Evolutionary conservation across 208 protist genomes (phyloP).

Genomic region (Acanthamoeba rhysodes): DNA sequence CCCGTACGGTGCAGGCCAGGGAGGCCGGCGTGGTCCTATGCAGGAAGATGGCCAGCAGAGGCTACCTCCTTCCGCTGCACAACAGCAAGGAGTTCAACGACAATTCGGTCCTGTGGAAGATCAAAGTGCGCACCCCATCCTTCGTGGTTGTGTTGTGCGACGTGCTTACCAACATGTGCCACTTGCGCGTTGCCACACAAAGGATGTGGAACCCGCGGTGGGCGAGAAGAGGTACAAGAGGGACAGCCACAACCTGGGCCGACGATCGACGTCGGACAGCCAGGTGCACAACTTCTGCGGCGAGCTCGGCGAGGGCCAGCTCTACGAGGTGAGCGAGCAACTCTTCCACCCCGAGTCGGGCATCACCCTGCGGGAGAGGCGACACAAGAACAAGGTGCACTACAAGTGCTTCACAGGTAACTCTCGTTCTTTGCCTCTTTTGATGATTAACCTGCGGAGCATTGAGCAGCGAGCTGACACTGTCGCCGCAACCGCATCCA

Average conservation of each 20-base stretch:
- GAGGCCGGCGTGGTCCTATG: slow-evolving; percentile 17
- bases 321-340: slow-evolving; percentile 38
- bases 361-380: background rate
- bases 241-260: slow-evolving; percentile 18
- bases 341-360: slow-evolving; percentile 22
- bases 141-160: background rate
- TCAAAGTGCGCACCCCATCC: background rate
- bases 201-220: background rate
- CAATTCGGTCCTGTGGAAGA: slow-evolving; percentile 61
- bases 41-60: slow-evolving; percentile 24
- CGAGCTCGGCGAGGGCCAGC: slow-evolving; percentile 13
- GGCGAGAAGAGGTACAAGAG: background rate
- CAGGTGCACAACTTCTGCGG: slow-evolving; percentile 16
- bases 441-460: too few relatives aligned
- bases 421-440: background rate
- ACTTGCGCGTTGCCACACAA: background rate
- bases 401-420: slow-evolving; percentile 64
- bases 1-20: background rate
- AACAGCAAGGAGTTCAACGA: slow-evolving; percentile 49
- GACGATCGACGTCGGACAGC: slow-evolving; percentile 1
- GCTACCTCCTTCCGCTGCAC: slow-evolving; percentile 33
- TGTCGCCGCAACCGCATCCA: background rate
- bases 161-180: too few relatives aligned
- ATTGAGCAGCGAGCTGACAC: too few relatives aligned
- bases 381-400: slow-evolving; percentile 29